phyloP scores from a whole-genome alignment of 768 basidiomycete species.

The Xerocomus potaroensis region DNA sequence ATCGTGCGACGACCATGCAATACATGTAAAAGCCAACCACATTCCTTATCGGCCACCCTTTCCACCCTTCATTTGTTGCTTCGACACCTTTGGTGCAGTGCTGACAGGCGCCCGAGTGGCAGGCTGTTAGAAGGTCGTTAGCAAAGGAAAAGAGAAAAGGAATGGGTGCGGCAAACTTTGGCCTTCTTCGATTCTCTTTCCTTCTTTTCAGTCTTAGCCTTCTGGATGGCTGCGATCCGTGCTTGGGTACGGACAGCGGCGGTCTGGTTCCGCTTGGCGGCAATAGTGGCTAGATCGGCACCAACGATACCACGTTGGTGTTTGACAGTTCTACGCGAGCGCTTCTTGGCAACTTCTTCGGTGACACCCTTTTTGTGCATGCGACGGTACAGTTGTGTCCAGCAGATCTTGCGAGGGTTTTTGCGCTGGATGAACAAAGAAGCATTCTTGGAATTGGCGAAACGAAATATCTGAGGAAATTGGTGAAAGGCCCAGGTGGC shows the following conservation, averaged over 20 bases:
- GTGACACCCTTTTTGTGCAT: slow-evolving; percentile 99
- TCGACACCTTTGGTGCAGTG: slow-evolving; percentile 80
- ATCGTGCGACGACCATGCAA: slow-evolving; percentile 19
- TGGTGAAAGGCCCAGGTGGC: background rate
- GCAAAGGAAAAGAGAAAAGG: background rate
- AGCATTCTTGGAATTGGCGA: slow-evolving; percentile 86
- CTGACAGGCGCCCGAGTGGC: slow-evolving; percentile 46
- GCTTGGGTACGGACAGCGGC: slow-evolving; percentile 76
- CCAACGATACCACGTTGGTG: slow-evolving; percentile 98
- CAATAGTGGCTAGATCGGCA: slow-evolving; percentile 87
- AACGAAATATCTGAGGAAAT: slow-evolving; percentile 80
- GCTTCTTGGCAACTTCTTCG: slow-evolving; percentile 99
- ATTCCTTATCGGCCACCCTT: slow-evolving; percentile 63
- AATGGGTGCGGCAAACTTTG: slow-evolving; percentile 44
- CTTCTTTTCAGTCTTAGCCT: slow-evolving; percentile 97
- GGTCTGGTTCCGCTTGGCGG: slow-evolving; percentile 91
- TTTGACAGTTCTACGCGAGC: slow-evolving; percentile 94
- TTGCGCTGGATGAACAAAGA: slow-evolving; percentile 99
- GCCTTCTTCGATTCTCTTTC: slow-evolving; percentile 90
- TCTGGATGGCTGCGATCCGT: slow-evolving; percentile 80
- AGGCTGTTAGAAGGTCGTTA: slow-evolving; percentile 39
- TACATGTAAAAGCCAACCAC: slow-evolving; percentile 16
- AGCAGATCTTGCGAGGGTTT: slow-evolving; percentile 99
- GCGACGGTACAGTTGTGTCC: slow-evolving; percentile 90
- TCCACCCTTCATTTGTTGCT: slow-evolving; percentile 94